Base-by-base conservation (phyloP, 2,329 filamentous ascomycete species). In the Exophiala xenobiotica region DNA sequence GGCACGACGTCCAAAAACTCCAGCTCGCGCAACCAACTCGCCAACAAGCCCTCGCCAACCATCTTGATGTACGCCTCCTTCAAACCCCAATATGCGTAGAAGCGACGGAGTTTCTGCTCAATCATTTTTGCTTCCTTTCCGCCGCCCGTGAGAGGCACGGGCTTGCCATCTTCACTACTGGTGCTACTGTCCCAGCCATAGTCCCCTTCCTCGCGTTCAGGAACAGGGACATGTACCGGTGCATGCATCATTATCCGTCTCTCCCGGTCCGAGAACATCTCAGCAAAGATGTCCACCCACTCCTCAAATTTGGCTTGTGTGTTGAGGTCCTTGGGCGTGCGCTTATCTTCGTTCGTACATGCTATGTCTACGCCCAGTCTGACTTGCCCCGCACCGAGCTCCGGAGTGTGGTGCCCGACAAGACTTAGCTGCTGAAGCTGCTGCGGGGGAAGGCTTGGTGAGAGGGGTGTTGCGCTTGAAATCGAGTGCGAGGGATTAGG, bases 51-150 rank as follows among this genome's bases (percentile, higher is more conserved):
- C 62, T 85, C 82, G 5, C 82, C 82, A 3, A 80, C 80, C 63
- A 86, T 78, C 68, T 85, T 86, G 63, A 85, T 79, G 65, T 83
- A 85, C 1, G 82, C 80, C 62, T 86, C 82, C 62, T 85, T 85
- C 49, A 82, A 76, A 59, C 78, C 80, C 78, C 82, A 86, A 62
- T 78, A 82, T 0, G 81, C 77, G 58, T 84, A 86, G 64, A 86
- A 86, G 1, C 80, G 70, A 0, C 82, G 72, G 16, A 84, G 64
- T 42, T 82, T 80, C 14, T 78, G 76, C 27, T 78, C 74, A n/a
- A 81, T 74, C 33, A 75, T 59, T 63, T 59, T 29, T 61, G 61
- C 52, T 67, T 65, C 18, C 18, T 38, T 20, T 4, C 44, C 48
- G 11, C 27, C 37, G 3, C 20, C 14, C n/a, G 40, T 23, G 16